phyloP scores from a whole-genome alignment of 148 eudicot species.

The Amaranthus palmeri region DNA sequence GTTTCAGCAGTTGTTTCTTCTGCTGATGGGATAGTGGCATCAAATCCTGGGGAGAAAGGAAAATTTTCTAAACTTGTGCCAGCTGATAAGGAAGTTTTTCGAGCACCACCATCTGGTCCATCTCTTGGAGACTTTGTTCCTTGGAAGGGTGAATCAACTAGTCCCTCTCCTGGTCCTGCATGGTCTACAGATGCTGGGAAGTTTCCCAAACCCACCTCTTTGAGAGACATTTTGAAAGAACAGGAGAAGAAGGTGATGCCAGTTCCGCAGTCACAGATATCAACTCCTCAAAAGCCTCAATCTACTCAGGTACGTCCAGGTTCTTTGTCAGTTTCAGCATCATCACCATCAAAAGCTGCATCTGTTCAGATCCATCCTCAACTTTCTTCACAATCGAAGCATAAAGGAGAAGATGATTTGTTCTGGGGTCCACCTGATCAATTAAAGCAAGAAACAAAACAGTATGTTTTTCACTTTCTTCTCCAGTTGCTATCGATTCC shows the following conservation, averaged over 20 bases:
- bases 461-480: slow-evolving; percentile 39
- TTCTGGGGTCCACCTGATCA: slow-evolving; percentile 96
- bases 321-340: slow-evolving; percentile 47
- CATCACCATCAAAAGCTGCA: slow-evolving; percentile 57
- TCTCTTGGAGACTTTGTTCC: slow-evolving; percentile 87
- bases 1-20: slow-evolving; percentile 32
- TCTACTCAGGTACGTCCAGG: slow-evolving; percentile 43
- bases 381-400: slow-evolving; percentile 46
- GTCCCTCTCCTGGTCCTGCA: slow-evolving; percentile 65
- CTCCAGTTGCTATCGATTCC: background rate
- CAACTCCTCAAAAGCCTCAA: slow-evolving; percentile 51
- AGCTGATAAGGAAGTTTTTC: slow-evolving; percentile 64
- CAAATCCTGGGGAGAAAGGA: slow-evolving; percentile 59
- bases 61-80: slow-evolving; percentile 49
- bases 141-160: slow-evolving; percentile 81
- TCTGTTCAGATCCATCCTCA: slow-evolving; percentile 40
- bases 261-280: slow-evolving; percentile 30
- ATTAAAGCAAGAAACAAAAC: slow-evolving; percentile 67
- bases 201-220: slow-evolving; percentile 52
- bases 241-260: slow-evolving; percentile 53
- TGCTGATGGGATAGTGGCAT: slow-evolving; percentile 39
- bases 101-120: slow-evolving; percentile 76
- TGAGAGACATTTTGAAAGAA: slow-evolving; percentile 80
- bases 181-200: slow-evolving; percentile 87
- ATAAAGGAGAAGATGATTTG: slow-evolving; percentile 80